Evolutionary conservation across 2,329 filamentous ascomycete genomes (phyloP), one percentile per base, ranked within the genome.

Genomic region (Hirsutella thompsonii): DNA sequence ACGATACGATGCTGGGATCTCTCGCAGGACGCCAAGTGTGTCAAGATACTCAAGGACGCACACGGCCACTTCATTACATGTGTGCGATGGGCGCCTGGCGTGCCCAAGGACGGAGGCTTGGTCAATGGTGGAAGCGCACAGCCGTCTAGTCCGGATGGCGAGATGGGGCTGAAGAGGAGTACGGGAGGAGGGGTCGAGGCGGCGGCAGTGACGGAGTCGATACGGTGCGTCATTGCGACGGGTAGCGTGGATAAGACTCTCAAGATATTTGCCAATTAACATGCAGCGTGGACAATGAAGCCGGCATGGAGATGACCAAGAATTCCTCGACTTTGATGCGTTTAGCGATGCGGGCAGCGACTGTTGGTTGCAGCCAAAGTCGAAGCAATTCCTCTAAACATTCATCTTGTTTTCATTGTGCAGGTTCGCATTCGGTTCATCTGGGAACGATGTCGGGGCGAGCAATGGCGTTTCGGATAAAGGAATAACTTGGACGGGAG

Each of bases 1-100:
- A 89, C 86, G 4, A 70, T 96, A 44, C 74, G 89, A 42, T 95
- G 89, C 66, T 96, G 90, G 90, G 90, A 96, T 64, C 67, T 96
- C 20, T 74, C 75, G 20, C 90, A 96, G 57, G 88, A 94, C 58
- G 86, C 85, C 34, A 89, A 88, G 54, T 90, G 87, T 52, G 87
- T 94, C 49, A 90, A 90, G 61, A 80, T 78, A 1, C 66, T 96
- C 14, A 70, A 72, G 30, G 84, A 87, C 47, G 79, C 79, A 0
- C 88, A 94, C 56, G 79, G 74, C 4, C 87, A 88, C 55, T 95
- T 96, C 53, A 76, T 95, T 38, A 88, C 77, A 45, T 90, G 84
- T 55, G 69, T 95, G 52, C 67, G 87, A 46, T 96, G 90, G 89
- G 90, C 88, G 2, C 89, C 89, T 0, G 77, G 46, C 20, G 38